Base-by-base conservation (phyloP, 2,329 filamentous ascomycete species). In the Basipetospora chlamydospora region DNA sequence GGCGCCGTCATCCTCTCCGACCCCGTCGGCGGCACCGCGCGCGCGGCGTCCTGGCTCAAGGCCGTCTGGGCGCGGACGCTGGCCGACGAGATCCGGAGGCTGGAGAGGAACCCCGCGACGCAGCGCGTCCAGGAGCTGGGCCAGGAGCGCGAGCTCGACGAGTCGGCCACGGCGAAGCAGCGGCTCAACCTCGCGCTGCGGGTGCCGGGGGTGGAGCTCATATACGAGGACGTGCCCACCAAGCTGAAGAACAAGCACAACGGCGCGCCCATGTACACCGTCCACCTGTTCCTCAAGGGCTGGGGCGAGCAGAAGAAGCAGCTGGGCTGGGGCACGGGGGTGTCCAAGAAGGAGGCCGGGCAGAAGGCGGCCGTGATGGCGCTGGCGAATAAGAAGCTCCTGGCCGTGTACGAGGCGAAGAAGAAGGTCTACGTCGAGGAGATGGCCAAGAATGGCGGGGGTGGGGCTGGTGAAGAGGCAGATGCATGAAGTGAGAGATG, bases 1-100 rank as follows among this genome's bases (percentile, higher is more conserved):
- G 87, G 81, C 7, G 87, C 80, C 3, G 58, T 87, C 5, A 69
- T 93, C 23, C 59, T 84, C 2, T 76, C 78, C 1, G 71, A 85
- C 46, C 65, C 73, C 0, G 55, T 60, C 3, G 52, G 72, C 32
- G 86, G 87, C 1, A 68, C 80, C 32, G 43, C 55, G 6, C 65
- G 63, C 2, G 77, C 70, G 2, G 67, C 78, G 35, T 53, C 65
- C 11, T 96, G 86, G 85, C 59, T 95, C 31, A 77, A 73, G 35
- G 59, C 66, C 6, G 60, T 95, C 1, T 95, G 86, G 85, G 68
- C 70, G 4, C 71, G 65, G 32, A 73, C 70, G 4, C 57, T 92
- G 26, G 51, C 60, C 20, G 57, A 68, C 17, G 64, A 77, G 20
- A 71, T 79, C 28, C 49, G 49, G 13, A 45, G 55, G 26, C 64